These are phyloP conservation scores for Colletotrichum tamarilloi DNA, from an alignment of 2,329 filamentous ascomycete species.

Conservation along the genomic window DNA sequence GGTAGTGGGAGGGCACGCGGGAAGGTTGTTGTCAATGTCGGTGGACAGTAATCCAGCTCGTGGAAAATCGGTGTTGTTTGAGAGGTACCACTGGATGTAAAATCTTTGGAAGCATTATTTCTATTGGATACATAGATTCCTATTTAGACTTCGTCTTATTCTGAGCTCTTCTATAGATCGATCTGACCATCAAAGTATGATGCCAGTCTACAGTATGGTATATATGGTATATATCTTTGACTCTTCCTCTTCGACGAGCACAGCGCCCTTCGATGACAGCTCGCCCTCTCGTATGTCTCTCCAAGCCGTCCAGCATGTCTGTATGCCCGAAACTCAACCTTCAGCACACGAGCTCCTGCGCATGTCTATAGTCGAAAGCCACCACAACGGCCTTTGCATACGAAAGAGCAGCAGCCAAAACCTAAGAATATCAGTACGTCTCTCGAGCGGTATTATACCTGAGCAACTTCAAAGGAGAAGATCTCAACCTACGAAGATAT, in stretches of 20 bases:
- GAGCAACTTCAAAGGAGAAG: too few relatives aligned
- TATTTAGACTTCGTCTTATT: not conserved
- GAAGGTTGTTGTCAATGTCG: constrained; percentile 51
- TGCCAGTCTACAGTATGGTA: not conserved
- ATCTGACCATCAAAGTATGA: not conserved
- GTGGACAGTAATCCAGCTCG: constrained; percentile 22
- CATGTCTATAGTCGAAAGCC: constrained; percentile 21
- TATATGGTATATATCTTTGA: not conserved
- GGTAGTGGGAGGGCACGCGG: constrained; percentile 48
- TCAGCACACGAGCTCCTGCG: not conserved
- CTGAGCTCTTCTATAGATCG: not conserved
- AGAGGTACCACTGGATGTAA: too few relatives aligned
- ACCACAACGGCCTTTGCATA: constrained; percentile 18
- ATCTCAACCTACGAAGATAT: constrained; percentile 51
- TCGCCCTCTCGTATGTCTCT: not conserved
- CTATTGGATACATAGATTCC: not conserved
- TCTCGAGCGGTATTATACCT: too few relatives aligned
- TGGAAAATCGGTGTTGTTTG: too few relatives aligned
- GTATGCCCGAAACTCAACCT: not conserved
- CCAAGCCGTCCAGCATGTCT: not conserved
- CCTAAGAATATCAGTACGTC: not conserved
- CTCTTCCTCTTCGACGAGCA: not conserved
- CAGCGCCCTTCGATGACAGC: not conserved
- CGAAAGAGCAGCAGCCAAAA: constrained; percentile 44
- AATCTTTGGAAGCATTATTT: not conserved